Evolutionary conservation across 106 monocot species (phyloP).

Genomic region (Agapanthus africanus): DNA sequence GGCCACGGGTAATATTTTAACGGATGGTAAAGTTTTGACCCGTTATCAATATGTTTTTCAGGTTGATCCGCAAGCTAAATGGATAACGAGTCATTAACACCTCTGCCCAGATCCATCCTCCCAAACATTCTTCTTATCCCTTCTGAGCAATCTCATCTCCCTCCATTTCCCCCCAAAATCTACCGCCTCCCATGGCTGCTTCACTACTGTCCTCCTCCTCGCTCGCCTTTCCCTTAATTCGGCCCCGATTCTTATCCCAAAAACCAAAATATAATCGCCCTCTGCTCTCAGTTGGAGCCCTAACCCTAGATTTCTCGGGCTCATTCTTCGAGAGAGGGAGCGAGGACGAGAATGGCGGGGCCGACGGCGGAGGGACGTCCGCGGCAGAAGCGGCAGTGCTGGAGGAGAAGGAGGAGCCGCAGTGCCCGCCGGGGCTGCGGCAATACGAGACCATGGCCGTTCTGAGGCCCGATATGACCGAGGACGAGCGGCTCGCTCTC

Average conservation of each 20-base stretch:
- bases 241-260: neutral
- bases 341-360: constrained; percentile 7
- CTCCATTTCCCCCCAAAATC: too few relatives aligned
- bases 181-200: too few relatives aligned
- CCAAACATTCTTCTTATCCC: too few relatives aligned
- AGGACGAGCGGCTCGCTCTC: constrained; percentile 72
- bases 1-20: too few relatives aligned
- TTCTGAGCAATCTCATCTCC: too few relatives aligned
- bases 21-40: too few relatives aligned
- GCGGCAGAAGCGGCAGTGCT: constrained; percentile 26
- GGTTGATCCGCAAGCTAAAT: too few relatives aligned
- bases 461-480: constrained; percentile 87
- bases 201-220: too few relatives aligned
- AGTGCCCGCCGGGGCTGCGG: constrained; percentile 77
- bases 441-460: constrained; percentile 96
- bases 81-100: too few relatives aligned
- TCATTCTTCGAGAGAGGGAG: constrained; percentile 58
- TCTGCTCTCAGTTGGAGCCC: constrained; percentile 11
- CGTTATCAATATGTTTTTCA: too few relatives aligned
- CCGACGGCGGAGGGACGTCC: constrained; percentile 11
- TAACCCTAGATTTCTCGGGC: constrained; percentile 57
- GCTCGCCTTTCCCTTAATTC: too few relatives aligned
- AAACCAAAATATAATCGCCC: neutral
- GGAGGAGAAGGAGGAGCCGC: constrained; percentile 78
- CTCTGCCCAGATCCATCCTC: too few relatives aligned